Base-by-base conservation (phyloP, 495 filamentous ascomycete genomes). In the Bryoglossum gracile region DNA sequence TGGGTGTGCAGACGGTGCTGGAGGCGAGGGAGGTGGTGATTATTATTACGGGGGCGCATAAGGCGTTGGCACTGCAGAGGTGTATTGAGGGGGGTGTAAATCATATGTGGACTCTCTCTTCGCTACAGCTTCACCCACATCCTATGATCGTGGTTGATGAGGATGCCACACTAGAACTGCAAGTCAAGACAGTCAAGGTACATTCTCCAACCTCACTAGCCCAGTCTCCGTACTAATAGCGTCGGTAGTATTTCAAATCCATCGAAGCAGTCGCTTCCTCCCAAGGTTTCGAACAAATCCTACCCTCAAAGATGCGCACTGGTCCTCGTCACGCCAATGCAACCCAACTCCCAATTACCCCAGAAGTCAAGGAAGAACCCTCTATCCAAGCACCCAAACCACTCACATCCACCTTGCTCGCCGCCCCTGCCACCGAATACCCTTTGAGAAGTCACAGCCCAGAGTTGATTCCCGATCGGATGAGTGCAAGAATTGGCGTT, bases 91-190 rank as follows among this genome's bases (percentile, higher is more conserved):
- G 81, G 23, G 84, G 84, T 6, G 77, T 94, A 34, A 89, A 88
- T 60, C 86, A 91, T 68, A 90, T 90, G 86, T 91, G 86, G 85
- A 91, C 87, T 0, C 73, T 89, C 8, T 89, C 85, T 4, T 78
- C 77, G 22, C 70, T 94, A 48, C 87, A 94, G 64, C 58, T 91
- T 53, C 87, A 91, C 59, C 83, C 78, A 3, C 81, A 89, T 58
- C 78, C 85, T 16, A 73, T 91, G 71, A 76, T 91, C 26, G 84
- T 91, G 3, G 87, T 86, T 37, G 87, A 94, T 55, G 86, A 89
- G 46, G 87, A 94, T 57, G 87, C 87, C 8, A 91, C 87, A 1
- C 68, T 86, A 4, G 87, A 94, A 59, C 67, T 94, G 51, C 78
- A 84, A 63, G 87, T 91, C 39, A 91, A 90, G 75, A 91, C 87